phyloP scores from a whole-genome alignment of 2,329 filamentous ascomycete species.

The Byssochlamys sp. region DNA sequence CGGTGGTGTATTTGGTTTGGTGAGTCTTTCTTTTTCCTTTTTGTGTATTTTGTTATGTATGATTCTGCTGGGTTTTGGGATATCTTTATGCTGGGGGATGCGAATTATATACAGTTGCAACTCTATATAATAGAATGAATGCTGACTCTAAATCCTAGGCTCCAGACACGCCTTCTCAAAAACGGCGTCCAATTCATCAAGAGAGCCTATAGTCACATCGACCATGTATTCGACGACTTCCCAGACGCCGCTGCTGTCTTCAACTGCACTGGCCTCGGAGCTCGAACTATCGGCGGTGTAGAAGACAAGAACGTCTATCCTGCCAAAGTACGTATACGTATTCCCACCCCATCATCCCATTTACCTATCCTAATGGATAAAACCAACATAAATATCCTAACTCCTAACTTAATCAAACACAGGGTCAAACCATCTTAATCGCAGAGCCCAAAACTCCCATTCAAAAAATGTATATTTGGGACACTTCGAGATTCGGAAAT shows the following conservation, averaged over 20 bases:
- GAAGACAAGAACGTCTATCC: slow-evolving; percentile 1
- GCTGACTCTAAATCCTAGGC: not conserved
- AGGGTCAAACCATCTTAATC: slow-evolving; percentile 2
- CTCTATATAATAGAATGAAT: not conserved
- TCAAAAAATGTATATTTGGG: slow-evolving; percentile 1
- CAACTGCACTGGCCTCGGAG: slow-evolving; percentile 1
- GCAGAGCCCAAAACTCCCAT: not conserved
- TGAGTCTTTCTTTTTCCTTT: not conserved
- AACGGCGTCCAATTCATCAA: not conserved
- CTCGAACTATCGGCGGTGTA: slow-evolving; percentile 1
- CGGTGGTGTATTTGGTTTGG: slow-evolving; percentile 1
- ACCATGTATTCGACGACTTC: slow-evolving; percentile 2
- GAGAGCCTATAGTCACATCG: slow-evolving; percentile 1
- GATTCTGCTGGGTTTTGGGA: not conserved
- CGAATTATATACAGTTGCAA: not conserved
- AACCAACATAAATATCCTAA: not conserved
- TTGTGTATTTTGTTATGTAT: not conserved
- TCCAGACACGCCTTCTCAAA: slow-evolving; percentile 1
- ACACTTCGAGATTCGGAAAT: not conserved
- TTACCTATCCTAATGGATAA: not conserved
- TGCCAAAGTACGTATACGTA: not conserved
- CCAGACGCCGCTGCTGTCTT: not conserved
- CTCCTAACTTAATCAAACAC: not conserved
- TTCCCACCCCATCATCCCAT: not conserved
- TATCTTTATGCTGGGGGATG: no score